A percentile compares a stretch with the other conserved stretches of the same genome.
phyloP scores from a whole-genome alignment of 148 eudicot species.

The Chenopodium quinoa region DNA sequence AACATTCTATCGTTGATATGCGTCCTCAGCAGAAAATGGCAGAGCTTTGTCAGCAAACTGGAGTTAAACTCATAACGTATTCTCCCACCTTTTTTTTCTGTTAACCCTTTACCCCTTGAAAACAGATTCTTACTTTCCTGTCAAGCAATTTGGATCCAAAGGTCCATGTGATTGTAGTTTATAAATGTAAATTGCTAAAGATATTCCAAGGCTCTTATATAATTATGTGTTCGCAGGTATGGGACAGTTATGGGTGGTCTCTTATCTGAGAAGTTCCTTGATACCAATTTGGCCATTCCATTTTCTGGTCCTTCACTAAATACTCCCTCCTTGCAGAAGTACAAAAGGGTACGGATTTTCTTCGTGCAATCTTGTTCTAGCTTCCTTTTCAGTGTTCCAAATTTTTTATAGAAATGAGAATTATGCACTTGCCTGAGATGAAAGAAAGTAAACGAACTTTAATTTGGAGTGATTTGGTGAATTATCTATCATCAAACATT shows the following conservation, averaged over 20 bases:
- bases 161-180: neutral
- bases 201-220: neutral
- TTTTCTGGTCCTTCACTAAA: conserved; percentile 91
- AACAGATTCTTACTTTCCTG: neutral
- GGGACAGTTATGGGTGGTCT: conserved; percentile 99
- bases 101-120: neutral
- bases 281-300: conserved; percentile 85
- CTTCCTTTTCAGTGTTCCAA: neutral
- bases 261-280: conserved; percentile 88
- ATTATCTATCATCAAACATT: too few species aligned
- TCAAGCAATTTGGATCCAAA: neutral
- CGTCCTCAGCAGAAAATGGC: conserved; percentile 99
- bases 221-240: conserved; percentile 50
- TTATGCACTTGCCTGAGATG: neutral
- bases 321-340: conserved; percentile 97
- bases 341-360: conserved; percentile 71
- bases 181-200: neutral
- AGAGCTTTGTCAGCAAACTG: conserved; percentile 85
- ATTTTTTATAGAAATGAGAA: neutral
- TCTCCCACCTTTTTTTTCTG: conserved; percentile 26
- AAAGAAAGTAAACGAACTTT: neutral
- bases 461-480: neutral
- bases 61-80: conserved; percentile 97
- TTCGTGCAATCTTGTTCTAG: neutral
- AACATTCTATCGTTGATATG: conserved; percentile 96